phyloP scores from a whole-genome alignment of 495 filamentous ascomycete genomes.

The Clohesyomyces aquaticus region DNA sequence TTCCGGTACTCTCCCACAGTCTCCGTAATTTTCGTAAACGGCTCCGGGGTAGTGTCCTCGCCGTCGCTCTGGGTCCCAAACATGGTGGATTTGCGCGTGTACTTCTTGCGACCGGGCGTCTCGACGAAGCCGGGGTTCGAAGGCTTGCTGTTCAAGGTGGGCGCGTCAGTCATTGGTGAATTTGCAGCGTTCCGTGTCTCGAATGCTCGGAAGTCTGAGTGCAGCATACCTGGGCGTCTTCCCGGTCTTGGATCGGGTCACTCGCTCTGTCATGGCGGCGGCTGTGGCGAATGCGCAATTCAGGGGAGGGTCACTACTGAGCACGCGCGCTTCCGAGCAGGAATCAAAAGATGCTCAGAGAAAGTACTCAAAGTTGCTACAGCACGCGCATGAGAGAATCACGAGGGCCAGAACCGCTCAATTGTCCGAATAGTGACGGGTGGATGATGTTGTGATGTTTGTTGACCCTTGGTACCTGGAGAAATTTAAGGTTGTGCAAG shows the following conservation, averaged over 20 bases:
- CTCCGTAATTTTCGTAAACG: background rate
- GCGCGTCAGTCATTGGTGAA: conserved; percentile 1
- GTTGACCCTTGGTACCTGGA: conserved; percentile 14
- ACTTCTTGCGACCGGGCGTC: conserved; percentile 46
- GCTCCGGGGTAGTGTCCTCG: conserved; percentile 20
- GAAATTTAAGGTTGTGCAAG: conserved; percentile 16
- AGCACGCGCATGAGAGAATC: background rate
- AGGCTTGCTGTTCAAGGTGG: conserved; percentile 39
- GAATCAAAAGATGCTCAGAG: background rate
- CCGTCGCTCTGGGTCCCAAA: conserved; percentile 27
- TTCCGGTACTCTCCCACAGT: background rate
- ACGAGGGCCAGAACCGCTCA: background rate
- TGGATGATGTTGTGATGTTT: conserved; percentile 1
- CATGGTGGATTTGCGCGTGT: conserved; percentile 43
- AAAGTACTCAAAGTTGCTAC: background rate
- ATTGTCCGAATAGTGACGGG: background rate
- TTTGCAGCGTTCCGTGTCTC: background rate
- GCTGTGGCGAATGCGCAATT: conserved; percentile 8
- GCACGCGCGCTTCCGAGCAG: too few species aligned
- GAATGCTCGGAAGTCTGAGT: background rate
- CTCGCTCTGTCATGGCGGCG: conserved; percentile 33
- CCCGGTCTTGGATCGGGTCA: conserved; percentile 50
- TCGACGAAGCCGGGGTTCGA: conserved; percentile 51
- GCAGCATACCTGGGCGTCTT: conserved; percentile 48
- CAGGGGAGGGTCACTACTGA: conserved; percentile 14